Percentiles rank a stretch among this genome's conserved stretches.
Evolutionary conservation across 805 yeast species (phyloP).

Genomic region (Starmerella stigmatis): DNA sequence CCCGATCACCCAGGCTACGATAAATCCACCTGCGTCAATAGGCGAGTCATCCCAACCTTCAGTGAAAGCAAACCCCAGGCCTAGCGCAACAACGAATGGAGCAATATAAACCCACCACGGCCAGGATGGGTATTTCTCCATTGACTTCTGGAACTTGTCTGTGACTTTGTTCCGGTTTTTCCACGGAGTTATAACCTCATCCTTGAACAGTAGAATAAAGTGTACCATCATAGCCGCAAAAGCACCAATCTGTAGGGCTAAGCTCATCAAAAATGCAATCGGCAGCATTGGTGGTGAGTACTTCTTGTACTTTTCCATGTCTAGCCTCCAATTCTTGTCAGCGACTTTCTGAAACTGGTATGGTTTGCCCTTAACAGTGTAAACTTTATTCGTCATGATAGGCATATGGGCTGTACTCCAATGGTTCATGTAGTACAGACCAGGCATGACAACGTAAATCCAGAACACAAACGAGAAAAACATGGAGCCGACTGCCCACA

Average conservation of each 20-base stretch:
- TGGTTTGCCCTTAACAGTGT: conserved; percentile 39
- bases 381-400: conserved; percentile 39
- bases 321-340: conserved; percentile 36
- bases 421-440: conserved; percentile 41
- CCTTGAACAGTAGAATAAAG: conserved; percentile 44
- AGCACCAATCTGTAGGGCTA: conserved; percentile 55
- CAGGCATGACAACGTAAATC: conserved; percentile 32
- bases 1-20: conserved; percentile 45
- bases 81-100: conserved; percentile 31
- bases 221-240: conserved; percentile 52
- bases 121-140: conserved; percentile 46
- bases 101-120: conserved; percentile 52
- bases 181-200: conserved; percentile 39
- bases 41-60: conserved; percentile 31
- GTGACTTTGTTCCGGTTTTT: conserved; percentile 30
- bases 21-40: conserved; percentile 39
- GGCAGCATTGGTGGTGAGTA: conserved; percentile 60
- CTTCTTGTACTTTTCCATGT: conserved; percentile 40
- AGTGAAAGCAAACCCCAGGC: conserved; percentile 26
- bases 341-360: conserved; percentile 47
- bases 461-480: conserved; percentile 43
- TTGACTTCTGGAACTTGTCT: conserved; percentile 46
- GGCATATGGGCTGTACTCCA: conserved; percentile 56
- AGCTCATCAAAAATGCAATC: conserved; percentile 48
- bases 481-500: conserved; percentile 37